Evolutionary conservation across 352 stramenopile genomes (phyloP), one percentile per base, ranked within the genome.

Genomic region (Pythium dissimile): DNA sequence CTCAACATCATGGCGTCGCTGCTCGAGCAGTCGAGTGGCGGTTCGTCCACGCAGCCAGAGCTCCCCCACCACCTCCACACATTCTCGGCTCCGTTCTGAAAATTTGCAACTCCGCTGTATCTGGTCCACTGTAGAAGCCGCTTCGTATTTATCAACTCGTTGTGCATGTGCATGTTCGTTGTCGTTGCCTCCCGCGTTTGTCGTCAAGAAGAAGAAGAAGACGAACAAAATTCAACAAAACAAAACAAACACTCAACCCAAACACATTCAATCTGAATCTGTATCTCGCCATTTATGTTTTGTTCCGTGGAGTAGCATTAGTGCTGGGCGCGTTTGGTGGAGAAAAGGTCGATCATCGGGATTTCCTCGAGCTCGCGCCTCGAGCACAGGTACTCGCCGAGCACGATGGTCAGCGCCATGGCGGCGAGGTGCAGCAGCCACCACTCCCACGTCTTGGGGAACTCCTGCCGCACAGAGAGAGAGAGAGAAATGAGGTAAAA

Each of bases 331-430:
- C 71, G 71, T 47, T 89, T 92, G 41, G 68, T 75, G 37, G 54
- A 61, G 41, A 96, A 94, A 32, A 96, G 77, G 27, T 94, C 77
- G 38, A 92, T 71, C 79, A 96, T 92, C 5, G 84, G 85, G 54
- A 96, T 96, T 52, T 96, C 87, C 56, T 92, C 77, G 18, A 96
- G 69, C 52, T 96, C 87, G 11, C 83, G 81, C 31, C 86, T 79
- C 38, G 86, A 92, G 61, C 87, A 95, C 35, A 96, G 47, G 64
- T 95, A 95, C 56, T 96, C 87, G 41, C 87, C 86, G 30, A 96
- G 65, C n/a, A 94, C 53, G 42, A 94, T 84, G 9, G 87, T 94
- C 42, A 89, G 59, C 49, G 72, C 76, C 42, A 81, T 72, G 47
- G 82, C 73, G n/a, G 79, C 71, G 9, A 76, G 23, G 47, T 95